Conservation (phyloP, 352 stramenopile genomes). For the Pythium grandisporangium region DNA sequence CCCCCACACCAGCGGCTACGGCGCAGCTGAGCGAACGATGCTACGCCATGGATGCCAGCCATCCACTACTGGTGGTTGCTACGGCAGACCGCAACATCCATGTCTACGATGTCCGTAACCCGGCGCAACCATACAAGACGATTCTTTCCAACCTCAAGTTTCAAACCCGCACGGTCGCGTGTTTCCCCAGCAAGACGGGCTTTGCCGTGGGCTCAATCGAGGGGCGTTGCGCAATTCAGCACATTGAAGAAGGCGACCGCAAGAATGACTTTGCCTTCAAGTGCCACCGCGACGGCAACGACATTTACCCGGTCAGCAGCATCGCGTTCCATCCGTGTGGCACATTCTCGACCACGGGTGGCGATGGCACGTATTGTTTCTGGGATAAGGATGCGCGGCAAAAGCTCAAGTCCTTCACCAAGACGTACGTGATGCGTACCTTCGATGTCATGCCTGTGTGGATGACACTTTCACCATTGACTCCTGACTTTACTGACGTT, state of each 20-base stretch:
- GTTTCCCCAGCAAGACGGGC: constrained; percentile 84
- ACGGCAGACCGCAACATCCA: constrained; percentile 90
- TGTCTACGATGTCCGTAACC: constrained; percentile 81
- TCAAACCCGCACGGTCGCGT: constrained; percentile 82
- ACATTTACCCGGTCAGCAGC: constrained; percentile 85
- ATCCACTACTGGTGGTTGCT: constrained; percentile 91
- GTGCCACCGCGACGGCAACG: constrained; percentile 82
- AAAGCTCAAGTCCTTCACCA: constrained; percentile 89
- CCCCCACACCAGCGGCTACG: constrained; percentile 76
- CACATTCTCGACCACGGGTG: constrained; percentile 94
- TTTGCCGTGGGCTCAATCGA: constrained; percentile 90
- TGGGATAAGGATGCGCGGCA: constrained; percentile 98
- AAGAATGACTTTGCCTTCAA: constrained; percentile 90
- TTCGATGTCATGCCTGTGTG: constrained; percentile 5
- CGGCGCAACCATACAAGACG: constrained; percentile 81
- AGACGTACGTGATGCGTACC: constrained; percentile 27
- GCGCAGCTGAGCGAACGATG: constrained; percentile 91
- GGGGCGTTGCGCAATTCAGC: constrained; percentile 87
- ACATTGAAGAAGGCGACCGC: constrained; percentile 81
- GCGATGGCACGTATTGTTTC: constrained; percentile 95
- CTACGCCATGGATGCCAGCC: constrained; percentile 93
- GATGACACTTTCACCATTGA: no score
- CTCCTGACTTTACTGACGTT: no score
- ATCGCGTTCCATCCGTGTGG: constrained; percentile 90
- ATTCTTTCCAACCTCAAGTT: constrained; percentile 83